Conservation (phyloP, 1,284 basidiomycete genomes). For the Ceratobasidium sp. region DNA sequence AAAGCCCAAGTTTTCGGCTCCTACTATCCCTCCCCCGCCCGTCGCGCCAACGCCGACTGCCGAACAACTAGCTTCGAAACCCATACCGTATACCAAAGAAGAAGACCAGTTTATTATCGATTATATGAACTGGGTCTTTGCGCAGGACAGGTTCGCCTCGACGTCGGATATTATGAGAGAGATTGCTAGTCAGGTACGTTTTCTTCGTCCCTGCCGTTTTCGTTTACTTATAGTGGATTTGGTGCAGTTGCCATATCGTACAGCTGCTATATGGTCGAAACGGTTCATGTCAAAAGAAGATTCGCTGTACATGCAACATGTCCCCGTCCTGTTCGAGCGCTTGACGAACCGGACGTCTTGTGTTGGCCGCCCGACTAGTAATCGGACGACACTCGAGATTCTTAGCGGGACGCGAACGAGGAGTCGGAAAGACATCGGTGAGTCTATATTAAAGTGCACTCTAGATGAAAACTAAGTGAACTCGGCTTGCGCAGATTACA, state of each 20-base stretch:
- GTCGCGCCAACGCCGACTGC: background rate
- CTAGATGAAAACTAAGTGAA: background rate
- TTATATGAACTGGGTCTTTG: constrained; percentile 40
- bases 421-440: constrained; percentile 8
- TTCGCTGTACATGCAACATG: constrained; percentile 7
- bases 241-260: constrained; percentile 6
- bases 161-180: constrained; percentile 31
- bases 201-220: background rate
- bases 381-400: constrained; percentile 1
- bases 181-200: constrained; percentile 25
- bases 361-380: background rate
- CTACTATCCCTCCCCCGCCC: background rate
- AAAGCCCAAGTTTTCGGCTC: background rate
- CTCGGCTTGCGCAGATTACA: background rate
- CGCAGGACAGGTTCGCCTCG: background rate
- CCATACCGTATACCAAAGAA: constrained; percentile 9
- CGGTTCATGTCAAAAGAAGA: constrained; percentile 9
- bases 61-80: background rate
- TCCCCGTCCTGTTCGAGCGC: constrained; percentile 22
- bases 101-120: constrained; percentile 35
- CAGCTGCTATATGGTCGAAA: background rate
- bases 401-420: constrained; percentile 3
- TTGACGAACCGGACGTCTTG: constrained; percentile 22
- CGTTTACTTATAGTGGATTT: too few species aligned
- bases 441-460: background rate